Base-by-base conservation (phyloP, 2,329 filamentous ascomycete species). In the Paracamarosporium sp. region DNA sequence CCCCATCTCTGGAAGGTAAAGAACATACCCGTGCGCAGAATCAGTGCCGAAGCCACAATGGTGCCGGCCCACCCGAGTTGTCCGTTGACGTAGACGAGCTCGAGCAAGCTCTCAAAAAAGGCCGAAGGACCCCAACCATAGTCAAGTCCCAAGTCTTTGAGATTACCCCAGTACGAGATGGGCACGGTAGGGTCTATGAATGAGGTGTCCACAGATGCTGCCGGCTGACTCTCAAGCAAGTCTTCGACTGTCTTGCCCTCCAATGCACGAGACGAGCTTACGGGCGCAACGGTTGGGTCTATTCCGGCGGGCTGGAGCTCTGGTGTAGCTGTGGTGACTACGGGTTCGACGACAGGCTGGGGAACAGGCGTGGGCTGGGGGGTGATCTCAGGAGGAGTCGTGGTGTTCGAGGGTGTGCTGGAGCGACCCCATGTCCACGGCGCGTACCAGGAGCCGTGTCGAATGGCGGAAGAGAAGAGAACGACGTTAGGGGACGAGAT, bases 61-160 rank as follows among this genome's bases (percentile, higher is more conserved):
- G 90, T 86, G 1, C 81, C 88, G 83, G 91, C 93, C 95, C 95
- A 98, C 12, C 92, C 91, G 54, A 92, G 78, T 33, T 90, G 92
- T 6, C 73, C 80, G 66, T 84, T 89, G 60, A 97, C 82, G 78
- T 99, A 92, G 38, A 96, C 73, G 72, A 94, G 88, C 81, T 99
- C 95, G 11, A 98, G 79, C 2, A 86, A 22, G 83, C 85, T 93
- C 78, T 97, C 84, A 76, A 95, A 87, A 15, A 86, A 64, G 4
- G 88, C 80, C 0, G 93, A 91, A 5, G 91, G 86, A 15, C 94
- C 94, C 81, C 82, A 93, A 72, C 94, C 93, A 70, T 90, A 98
- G 68, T 98, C 91, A 22, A 99, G 81, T 3, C 95, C 95, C 11
- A 98, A 82, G 6, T 87, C 84, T 66, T 91, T 86, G 57, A 99